A percentile compares a stretch with the other conserved stretches of the same genome.
These are phyloP conservation scores for Pseudogymnoascus sp. DNA, from an alignment of 2,329 filamentous ascomycete genomes.

Conservation along the genomic window DNA sequence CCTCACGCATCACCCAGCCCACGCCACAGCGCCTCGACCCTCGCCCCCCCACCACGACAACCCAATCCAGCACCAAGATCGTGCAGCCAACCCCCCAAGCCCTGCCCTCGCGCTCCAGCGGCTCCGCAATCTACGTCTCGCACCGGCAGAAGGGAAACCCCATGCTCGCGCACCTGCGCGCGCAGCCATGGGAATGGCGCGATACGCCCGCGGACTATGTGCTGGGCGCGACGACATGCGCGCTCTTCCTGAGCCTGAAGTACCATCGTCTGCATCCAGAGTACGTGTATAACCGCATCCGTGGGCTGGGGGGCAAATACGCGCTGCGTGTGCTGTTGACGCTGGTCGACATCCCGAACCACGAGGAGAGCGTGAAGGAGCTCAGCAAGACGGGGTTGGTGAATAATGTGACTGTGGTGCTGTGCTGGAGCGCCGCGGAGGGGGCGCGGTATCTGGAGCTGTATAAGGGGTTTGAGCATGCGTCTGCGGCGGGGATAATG, in stretches of 20 bases:
- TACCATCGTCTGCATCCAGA: conserved; percentile 96
- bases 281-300: conserved; percentile 93
- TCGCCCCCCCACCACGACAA: conserved; percentile 33
- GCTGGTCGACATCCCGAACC: conserved; percentile 92
- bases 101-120: conserved; percentile 54
- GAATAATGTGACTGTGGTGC: too few relatives aligned
- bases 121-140: conserved; percentile 80
- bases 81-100: conserved; percentile 85
- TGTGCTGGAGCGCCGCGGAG: too few relatives aligned
- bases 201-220: conserved; percentile 95
- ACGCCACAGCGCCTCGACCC: conserved; percentile 49
- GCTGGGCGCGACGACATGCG: conserved; percentile 77
- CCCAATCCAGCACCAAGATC: conserved; percentile 42
- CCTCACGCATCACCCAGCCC: conserved; percentile 39
- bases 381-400: conserved; percentile 87
- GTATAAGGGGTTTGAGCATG: too few relatives aligned
- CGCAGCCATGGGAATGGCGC: conserved; percentile 89
- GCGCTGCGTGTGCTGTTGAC: conserved; percentile 76
- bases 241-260: conserved; percentile 87
- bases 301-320: conserved; percentile 75
- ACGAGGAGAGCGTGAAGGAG: conserved; percentile 82
- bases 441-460: too few relatives aligned
- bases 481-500: too few relatives aligned
- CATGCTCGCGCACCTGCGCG: conserved; percentile 71
- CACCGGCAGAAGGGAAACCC: conserved; percentile 93